Evolutionary conservation across 805 yeast genomes (phyloP).

Genomic region (Ascoidea asiatica): DNA sequence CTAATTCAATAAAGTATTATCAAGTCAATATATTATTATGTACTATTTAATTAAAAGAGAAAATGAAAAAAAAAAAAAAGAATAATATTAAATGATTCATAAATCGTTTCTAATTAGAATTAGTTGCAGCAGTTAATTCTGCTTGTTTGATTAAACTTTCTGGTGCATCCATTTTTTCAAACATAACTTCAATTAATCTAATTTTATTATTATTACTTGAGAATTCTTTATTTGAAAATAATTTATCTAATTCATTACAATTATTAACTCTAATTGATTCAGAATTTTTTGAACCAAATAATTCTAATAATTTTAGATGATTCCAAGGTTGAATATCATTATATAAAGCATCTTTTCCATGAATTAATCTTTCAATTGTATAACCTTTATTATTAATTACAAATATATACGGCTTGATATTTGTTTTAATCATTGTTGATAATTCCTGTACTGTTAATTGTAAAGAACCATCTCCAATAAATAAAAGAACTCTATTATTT

Average conservation of each 20-base stretch:
- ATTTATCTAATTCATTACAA: constrained; percentile 31
- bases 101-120: too few relatives aligned
- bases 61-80: too few relatives aligned
- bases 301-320: constrained; percentile 27
- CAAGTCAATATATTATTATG: too few relatives aligned
- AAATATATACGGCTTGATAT: constrained; percentile 42
- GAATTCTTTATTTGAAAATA: constrained; percentile 27
- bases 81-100: too few relatives aligned
- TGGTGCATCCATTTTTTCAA: constrained; percentile 53
- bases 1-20: too few relatives aligned
- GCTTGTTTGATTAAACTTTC: constrained; percentile 54
- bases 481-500: constrained; percentile 36
- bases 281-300: constrained; percentile 42
- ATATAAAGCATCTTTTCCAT: constrained; percentile 39
- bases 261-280: constrained; percentile 31
- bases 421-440: constrained; percentile 41
- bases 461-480: constrained; percentile 59
- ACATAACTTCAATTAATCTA: constrained; percentile 40
- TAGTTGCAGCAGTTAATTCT: constrained; percentile 38
- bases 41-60: too few relatives aligned
- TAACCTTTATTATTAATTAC: constrained; percentile 54
- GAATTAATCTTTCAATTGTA: constrained; percentile 50
- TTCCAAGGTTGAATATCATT: constrained; percentile 56
- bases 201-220: constrained; percentile 28
- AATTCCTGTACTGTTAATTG: constrained; percentile 56